Base-by-base conservation (phyloP, 2,329 filamentous ascomycete species). In the Fusarium abutilonis region DNA sequence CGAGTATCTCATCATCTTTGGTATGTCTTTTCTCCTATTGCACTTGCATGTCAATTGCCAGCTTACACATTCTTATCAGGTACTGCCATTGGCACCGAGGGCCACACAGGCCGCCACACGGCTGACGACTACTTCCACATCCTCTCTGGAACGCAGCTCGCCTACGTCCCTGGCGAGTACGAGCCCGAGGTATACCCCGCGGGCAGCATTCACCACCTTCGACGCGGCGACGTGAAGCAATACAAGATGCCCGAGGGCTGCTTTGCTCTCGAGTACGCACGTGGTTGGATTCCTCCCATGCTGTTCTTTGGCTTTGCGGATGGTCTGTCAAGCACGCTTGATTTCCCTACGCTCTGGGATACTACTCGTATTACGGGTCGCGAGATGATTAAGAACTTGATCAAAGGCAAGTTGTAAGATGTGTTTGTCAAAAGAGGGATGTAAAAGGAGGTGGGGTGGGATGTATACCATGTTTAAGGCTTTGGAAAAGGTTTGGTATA, bases 121-220 rank as follows among this genome's bases (percentile, higher is more conserved):
- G 92, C 92, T 14, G 91, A 96, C 78, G 93, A 97, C 82, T 97
- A 95, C 83, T 97, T 97, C 83, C 86, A 93, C 82, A 96, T 97
- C 81, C 83, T 97, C 29, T 81, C 82, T 31, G 93, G 93, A 69
- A 86, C 88, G 69, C 88, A 96, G 78, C 82, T 86, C 70, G 90
- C 92, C 64, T 93, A 92, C 80, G 82, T 85, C 5, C 86, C 88
- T 3, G 89, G 89, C 65, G 74, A 81, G 63, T 91, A 86, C 76
- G 82, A 84, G 74, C 80, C 88, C 31, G 89, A 92, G 77, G 78
- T 90, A 61, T 94, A 92, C 79, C 82, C 84, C 0, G 77, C 85
- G 51, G 91, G 91, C 34, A 82, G 77, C 68, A 83, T 92, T 65
- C 89, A 95, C 79, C 87, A 91, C 80, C 81, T 94, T 68, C 81